phyloP scores from a whole-genome alignment of 371 early-diverging fungal genomes.

The Dichotomocladium elegans region DNA sequence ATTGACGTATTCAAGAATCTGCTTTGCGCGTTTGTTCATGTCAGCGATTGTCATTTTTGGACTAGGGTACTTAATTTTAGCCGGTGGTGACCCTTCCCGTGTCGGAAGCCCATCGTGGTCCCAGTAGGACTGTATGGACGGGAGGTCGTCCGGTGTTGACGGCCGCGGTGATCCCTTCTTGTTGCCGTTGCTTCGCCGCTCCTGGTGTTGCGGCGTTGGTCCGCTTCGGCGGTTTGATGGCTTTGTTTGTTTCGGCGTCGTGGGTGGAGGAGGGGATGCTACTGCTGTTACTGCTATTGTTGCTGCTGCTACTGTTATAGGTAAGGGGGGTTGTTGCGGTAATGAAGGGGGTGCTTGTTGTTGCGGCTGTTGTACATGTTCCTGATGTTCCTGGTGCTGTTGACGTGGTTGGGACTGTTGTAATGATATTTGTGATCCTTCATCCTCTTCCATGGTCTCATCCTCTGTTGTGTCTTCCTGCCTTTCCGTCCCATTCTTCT shows the following conservation, averaged over 20 bases:
- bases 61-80: conserved; percentile 48
- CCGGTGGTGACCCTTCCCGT: conserved; percentile 37
- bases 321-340: neutral
- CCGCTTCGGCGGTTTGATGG: neutral
- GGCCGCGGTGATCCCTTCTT: conserved; percentile 8
- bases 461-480: neutral
- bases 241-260: conserved; percentile 3
- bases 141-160: conserved; percentile 12
- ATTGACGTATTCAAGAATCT: conserved; percentile 52
- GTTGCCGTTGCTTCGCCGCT: neutral
- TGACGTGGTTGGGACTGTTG: neutral
- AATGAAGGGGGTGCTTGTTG: neutral
- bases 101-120: conserved; percentile 36
- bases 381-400: neutral
- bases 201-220: conserved; percentile 2
- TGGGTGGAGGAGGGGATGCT: conserved; percentile 10
- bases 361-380: neutral
- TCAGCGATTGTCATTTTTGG: conserved; percentile 53
- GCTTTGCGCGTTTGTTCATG: conserved; percentile 58
- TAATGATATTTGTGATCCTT: neutral
- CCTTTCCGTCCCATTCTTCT: neutral
- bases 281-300: conserved; percentile 17
- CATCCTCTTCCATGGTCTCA: conserved; percentile 6
- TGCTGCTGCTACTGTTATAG: conserved; percentile 12
- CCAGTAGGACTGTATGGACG: conserved; percentile 18